Evolutionary conservation across 192 early-diverging fungal species (phyloP).

Genomic region (Mortierella hygrophila): DNA sequence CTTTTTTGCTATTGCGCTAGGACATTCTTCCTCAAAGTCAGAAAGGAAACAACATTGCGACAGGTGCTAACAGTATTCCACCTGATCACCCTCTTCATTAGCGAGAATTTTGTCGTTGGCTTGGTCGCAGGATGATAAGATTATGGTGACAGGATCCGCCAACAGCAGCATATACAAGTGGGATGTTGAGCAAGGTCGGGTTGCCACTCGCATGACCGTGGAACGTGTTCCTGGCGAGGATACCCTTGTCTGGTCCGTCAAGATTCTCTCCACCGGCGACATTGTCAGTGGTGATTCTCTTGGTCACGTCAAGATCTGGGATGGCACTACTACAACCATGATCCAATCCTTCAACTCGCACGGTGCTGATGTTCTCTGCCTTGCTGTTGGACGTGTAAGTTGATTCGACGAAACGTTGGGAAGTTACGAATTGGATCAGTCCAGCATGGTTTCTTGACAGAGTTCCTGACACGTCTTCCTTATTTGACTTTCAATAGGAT

Average conservation of each 20-base stretch:
- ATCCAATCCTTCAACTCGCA: slow-evolving; percentile 81
- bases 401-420: not conserved
- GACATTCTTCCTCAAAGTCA: not conserved
- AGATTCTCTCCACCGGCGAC: slow-evolving; percentile 74
- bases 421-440: not conserved
- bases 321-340: slow-evolving; percentile 74
- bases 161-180: slow-evolving; percentile 84
- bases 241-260: slow-evolving; percentile 93
- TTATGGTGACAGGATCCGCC: slow-evolving; percentile 85
- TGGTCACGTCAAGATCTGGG: slow-evolving; percentile 93
- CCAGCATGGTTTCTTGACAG: not conserved
- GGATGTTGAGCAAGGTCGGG: slow-evolving; percentile 64
- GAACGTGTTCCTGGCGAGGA: slow-evolving; percentile 76
- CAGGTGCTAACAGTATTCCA: not conserved
- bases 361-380: slow-evolving; percentile 89
- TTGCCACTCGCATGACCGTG: slow-evolving; percentile 80
- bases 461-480: not conserved
- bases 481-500: slow-evolving; percentile 26
- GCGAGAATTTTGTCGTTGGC: slow-evolving; percentile 88
- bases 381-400: slow-evolving; percentile 71
- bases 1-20: not conserved
- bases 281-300: slow-evolving; percentile 93
- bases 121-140: slow-evolving; percentile 80
- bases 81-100: slow-evolving; percentile 18
- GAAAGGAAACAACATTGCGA: not conserved